These are phyloP conservation scores for Alternaria conjuncta DNA, from an alignment of 2,329 filamentous ascomycete genomes.

Conservation along the genomic window DNA sequence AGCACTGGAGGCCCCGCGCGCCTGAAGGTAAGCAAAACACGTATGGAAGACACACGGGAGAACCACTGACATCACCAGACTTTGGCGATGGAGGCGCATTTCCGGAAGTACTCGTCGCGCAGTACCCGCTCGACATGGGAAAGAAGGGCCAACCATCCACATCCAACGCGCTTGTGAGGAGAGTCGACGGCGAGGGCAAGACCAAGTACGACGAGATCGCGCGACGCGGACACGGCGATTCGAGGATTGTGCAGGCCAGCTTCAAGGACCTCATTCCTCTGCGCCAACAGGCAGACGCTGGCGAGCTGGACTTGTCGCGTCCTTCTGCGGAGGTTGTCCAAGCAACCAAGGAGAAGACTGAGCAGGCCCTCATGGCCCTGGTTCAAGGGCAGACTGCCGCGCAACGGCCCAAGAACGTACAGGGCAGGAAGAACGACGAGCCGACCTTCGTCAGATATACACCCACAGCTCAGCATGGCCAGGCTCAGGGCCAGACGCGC, in stretches of 20 bases:
- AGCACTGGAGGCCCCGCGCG: slow-evolving; percentile 87
- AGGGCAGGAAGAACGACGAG: slow-evolving; percentile 78
- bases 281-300: slow-evolving; percentile 88
- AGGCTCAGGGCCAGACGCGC: slow-evolving; percentile 81
- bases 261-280: slow-evolving; percentile 98
- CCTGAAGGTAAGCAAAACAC: slow-evolving; percentile 60
- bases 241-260: slow-evolving; percentile 86
- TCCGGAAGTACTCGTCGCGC: slow-evolving; percentile 89
- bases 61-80: slow-evolving; percentile 55
- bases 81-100: slow-evolving; percentile 97
- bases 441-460: slow-evolving; percentile 96
- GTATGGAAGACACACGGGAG: background rate
- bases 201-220: slow-evolving; percentile 97
- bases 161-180: slow-evolving; percentile 89
- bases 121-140: slow-evolving; percentile 96
- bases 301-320: slow-evolving; percentile 84
- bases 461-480: slow-evolving; percentile 95
- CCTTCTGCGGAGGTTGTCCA: slow-evolving; percentile 85
- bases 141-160: slow-evolving; percentile 65
- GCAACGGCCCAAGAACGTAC: slow-evolving; percentile 95
- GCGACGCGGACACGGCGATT: slow-evolving; percentile 82
- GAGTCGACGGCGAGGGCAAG: slow-evolving; percentile 89
- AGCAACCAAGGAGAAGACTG: slow-evolving; percentile 85
- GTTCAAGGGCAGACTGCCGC: slow-evolving; percentile 86
- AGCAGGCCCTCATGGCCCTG: slow-evolving; percentile 80